Conservation (phyloP, 2,329 filamentous ascomycete species). For the Keithomyces neogunnii region DNA sequence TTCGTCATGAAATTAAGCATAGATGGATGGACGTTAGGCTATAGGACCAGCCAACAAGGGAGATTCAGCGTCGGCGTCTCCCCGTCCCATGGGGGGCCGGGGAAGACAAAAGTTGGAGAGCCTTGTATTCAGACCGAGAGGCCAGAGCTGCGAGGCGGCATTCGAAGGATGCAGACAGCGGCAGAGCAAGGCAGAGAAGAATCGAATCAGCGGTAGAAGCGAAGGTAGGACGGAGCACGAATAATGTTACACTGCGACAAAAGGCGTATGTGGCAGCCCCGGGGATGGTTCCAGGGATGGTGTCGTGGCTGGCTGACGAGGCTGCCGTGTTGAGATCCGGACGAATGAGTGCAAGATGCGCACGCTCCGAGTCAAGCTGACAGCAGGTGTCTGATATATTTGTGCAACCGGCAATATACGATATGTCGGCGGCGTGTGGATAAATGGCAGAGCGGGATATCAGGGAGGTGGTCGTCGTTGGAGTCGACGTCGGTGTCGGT, state of each 20-base stretch:
- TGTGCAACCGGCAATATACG: neutral
- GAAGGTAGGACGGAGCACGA: neutral
- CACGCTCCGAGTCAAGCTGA: slow-evolving; percentile 2
- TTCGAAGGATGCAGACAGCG: neutral
- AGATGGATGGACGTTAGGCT: no score
- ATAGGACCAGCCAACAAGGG: no score
- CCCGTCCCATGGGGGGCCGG: slow-evolving; percentile 4
- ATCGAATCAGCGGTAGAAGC: neutral
- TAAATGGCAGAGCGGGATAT: no score
- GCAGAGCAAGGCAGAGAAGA: neutral
- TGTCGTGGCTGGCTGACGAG: slow-evolving; percentile 7
- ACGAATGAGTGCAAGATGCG: neutral
- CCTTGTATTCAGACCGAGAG: neutral
- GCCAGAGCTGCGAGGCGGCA: neutral
- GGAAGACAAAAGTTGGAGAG: neutral
- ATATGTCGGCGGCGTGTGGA: neutral
- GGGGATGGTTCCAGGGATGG: neutral
- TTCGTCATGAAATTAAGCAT: slow-evolving; percentile 25
- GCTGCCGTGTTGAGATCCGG: neutral
- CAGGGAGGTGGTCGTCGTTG: no score
- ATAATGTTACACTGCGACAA: neutral
- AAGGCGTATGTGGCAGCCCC: neutral
- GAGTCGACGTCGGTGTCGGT: no score
- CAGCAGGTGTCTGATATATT: neutral
- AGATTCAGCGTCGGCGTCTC: neutral